Base-by-base conservation (phyloP, 768 basidiomycete species). In the Lactifluus pinguis region DNA sequence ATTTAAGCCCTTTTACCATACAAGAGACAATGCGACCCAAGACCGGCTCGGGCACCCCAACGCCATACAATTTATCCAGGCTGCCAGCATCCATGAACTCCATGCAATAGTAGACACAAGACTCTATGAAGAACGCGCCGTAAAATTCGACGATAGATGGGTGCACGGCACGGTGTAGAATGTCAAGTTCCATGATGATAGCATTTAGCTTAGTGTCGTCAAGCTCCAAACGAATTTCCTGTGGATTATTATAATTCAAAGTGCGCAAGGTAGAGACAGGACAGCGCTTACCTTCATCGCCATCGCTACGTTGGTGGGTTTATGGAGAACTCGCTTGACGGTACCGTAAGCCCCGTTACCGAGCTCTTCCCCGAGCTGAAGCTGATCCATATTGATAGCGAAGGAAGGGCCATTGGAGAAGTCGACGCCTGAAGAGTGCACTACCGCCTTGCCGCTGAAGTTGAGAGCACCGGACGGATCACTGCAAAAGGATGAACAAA, bases 31-130 rank as follows among this genome's bases (percentile, higher is more conserved):
- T 89, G 51, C 89, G 80, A 13, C 85, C 84, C 25, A 99, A 76
- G 10, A 95, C 92, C 41, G 84, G 78, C 70, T 99, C 97, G 1
- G 79, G 77, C 2, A 87, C 77, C 44, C 74, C 73, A 11, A 67
- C 73, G 17, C 70, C 72, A 64, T 79, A 74, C 30, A 98, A 79
- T 65, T 87, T 90, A 72, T 98, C 97, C 50, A 99, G 80, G 44
- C 86, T 89, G n/a, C 95, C 94, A 11, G 94, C 95, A 71, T 99
- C 95, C 97, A 99, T 99, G 75, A 87, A 92, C 77, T 99, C 97
- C 95, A 98, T 98, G 74, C 95, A 98, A 72, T 97, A 98, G 75
- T 99, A 98, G 25, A 99, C 97, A 72, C 95, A 99, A n/a, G 92
- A 92, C 71, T 99, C 97, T 73, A 97, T 94, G 74, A 97, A 98